Percentiles rank a stretch among this genome's conserved stretches.
phyloP scores from a whole-genome alignment of 495 filamentous ascomycete genomes.

The Platismatia glauca region DNA sequence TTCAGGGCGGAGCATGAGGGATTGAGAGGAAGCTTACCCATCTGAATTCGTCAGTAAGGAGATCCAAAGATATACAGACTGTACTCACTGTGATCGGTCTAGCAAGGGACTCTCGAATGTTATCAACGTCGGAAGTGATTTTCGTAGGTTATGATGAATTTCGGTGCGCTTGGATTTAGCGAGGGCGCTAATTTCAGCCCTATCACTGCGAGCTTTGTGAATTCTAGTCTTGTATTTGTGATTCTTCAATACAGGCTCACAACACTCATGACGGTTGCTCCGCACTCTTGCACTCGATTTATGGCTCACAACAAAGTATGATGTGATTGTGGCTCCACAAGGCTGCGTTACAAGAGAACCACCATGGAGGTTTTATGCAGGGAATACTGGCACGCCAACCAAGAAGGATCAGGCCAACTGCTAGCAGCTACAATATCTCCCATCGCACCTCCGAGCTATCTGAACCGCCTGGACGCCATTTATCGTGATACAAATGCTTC shows the following conservation, averaged over 20 bases:
- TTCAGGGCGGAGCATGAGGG: constrained; percentile 10
- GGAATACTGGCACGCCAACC: constrained; percentile 54
- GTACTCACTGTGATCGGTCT: constrained; percentile 6
- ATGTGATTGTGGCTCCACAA: not conserved
- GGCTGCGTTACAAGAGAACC: not conserved
- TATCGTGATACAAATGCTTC: constrained; percentile 53
- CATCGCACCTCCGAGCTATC: constrained; percentile 45
- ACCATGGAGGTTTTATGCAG: constrained; percentile 54
- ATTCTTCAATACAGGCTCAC: not conserved
- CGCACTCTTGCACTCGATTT: not conserved
- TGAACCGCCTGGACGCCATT: constrained; percentile 50
- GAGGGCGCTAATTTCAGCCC: constrained; percentile 20
- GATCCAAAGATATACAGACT: not conserved
- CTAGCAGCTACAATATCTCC: constrained; percentile 66
- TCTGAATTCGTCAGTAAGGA: constrained; percentile 29
- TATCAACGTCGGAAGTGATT: constrained; percentile 5
- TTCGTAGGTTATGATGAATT: constrained; percentile 14
- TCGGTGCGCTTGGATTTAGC: constrained; percentile 21
- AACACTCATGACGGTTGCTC: not conserved
- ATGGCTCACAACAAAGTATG: not conserved
- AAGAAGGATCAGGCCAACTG: constrained; percentile 47
- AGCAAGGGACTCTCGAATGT: not conserved
- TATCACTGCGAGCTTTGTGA: constrained; percentile 1
- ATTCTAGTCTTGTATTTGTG: not conserved
- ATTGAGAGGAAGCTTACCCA: constrained; percentile 39